Evolutionary conservation across 179 eudicot genomes (phyloP), one percentile per base, ranked within the genome.

Genomic region (Drosera spatulata): DNA sequence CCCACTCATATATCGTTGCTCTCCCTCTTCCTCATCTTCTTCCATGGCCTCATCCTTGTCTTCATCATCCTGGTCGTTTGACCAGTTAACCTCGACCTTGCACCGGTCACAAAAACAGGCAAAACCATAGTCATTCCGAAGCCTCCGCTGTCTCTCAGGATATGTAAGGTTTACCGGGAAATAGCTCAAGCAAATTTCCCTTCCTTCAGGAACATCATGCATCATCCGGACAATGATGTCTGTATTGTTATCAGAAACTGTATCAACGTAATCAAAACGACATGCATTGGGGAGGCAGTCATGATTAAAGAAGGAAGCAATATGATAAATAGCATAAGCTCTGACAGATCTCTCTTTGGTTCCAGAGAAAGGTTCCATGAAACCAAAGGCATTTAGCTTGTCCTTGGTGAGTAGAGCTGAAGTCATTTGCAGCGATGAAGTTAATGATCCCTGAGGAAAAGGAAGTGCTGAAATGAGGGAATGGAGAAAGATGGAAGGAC

Each of bases 241-340:
- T 0, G 86, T 77, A 65, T 91, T 91, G 11, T 72, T 64, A 59
- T 68, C 68, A 10, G 22, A 40, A 39, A 53, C 63, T 40, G 13
- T 45, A 44, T 91, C 98, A 11, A 88, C 61, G 62, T 91, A 91
- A 58, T 91, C 98, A 56, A 91, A 88, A 54, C 98, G 87, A 40
- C 96, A 91, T 8, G 93, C 98, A 66, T 91, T 91, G 0, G 98
- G 98, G 6, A 91, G 80, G 64, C 98, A 91, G 69, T 91, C 98
- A 39, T 91, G 98, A 58, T 91, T 91, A 60, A 91, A 88, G 56
- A 86, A 86, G 0, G 98, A 86, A 11, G 93, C 96, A 6, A 65
- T 77, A 0, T 84, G 93, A 60, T 91, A 91, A 41, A 91, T 76
- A 22, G 83, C 98, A 47, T 91, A 91, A 10, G 96, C 98, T 73